Evolutionary conservation across 352 stramenopile species (phyloP).

Genomic region (Pythium brachiatum): DNA sequence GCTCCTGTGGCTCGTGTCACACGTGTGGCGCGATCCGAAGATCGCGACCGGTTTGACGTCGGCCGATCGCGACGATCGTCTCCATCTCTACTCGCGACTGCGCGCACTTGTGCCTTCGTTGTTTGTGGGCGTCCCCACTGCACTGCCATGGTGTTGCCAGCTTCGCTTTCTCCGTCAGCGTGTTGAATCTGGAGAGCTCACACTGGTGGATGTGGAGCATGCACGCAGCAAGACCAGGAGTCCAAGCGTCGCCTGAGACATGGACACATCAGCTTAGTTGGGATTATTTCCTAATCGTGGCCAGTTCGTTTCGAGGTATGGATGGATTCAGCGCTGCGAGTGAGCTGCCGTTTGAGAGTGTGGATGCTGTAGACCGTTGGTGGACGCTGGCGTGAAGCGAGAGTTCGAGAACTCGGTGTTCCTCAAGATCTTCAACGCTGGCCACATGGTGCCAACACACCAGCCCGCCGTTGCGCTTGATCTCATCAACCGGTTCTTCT

Average conservation of each 20-base stretch:
- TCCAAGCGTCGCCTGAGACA: too few species aligned
- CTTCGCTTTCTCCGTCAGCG: neutral
- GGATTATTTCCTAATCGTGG: too few species aligned
- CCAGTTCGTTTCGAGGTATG: too few species aligned
- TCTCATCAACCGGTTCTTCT: too few species aligned
- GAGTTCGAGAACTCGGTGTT: constrained; percentile 35
- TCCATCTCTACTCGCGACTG: neutral
- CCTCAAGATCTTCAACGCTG: constrained; percentile 40
- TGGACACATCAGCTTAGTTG: too few species aligned
- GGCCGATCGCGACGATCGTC: neutral
- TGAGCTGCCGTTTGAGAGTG: constrained; percentile 11
- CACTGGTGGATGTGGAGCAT: neutral
- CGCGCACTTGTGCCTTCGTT: too few species aligned
- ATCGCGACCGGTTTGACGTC: neutral
- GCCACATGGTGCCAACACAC: constrained; percentile 50
- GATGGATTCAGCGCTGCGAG: constrained; percentile 58
- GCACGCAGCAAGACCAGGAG: too few species aligned
- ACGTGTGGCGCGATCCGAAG: too few species aligned
- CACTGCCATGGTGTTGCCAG: neutral
- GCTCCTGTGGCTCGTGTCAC: neutral
- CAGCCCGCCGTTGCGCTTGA: constrained; percentile 42
- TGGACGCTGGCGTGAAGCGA: constrained; percentile 24
- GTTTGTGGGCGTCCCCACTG: too few species aligned
- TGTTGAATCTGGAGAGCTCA: neutral
- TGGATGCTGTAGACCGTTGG: too few species aligned